Conservation (phyloP, 441 rosid species). For the Erodium texanum region DNA sequence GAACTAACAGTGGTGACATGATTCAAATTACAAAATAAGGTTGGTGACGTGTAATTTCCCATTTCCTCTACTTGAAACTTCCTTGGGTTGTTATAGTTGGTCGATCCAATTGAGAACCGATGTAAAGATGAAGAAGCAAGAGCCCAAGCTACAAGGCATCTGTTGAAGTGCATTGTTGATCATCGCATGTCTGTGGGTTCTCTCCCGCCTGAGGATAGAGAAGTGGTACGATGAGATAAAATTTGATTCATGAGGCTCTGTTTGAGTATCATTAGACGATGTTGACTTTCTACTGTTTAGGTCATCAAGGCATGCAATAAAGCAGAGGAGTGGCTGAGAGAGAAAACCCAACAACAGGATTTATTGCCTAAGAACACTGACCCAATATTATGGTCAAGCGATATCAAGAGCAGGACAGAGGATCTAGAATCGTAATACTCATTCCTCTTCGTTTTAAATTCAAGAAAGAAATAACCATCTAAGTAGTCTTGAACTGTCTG, state of each 20-base stretch:
- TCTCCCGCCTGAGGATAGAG: constrained; percentile 42
- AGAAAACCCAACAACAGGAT: constrained; percentile 41
- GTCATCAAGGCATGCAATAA: constrained; percentile 42
- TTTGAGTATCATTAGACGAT: not conserved
- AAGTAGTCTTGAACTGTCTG: not conserved
- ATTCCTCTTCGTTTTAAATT: not conserved
- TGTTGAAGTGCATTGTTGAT: constrained; percentile 36
- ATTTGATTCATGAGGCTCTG: not conserved
- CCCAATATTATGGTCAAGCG: constrained; percentile 48
- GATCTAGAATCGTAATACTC: constrained; percentile 38
- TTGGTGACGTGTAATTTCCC: too few relatives aligned
- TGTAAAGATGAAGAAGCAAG: constrained; percentile 55
- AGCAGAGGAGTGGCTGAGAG: constrained; percentile 56
- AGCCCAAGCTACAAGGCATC: constrained; percentile 34
- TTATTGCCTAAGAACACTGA: constrained; percentile 37
- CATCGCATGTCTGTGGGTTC: constrained; percentile 36
- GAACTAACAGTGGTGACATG: too few relatives aligned
- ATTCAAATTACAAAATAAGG: too few relatives aligned
- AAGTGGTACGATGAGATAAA: constrained; percentile 23
- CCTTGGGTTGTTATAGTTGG: constrained; percentile 30
- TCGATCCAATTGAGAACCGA: constrained; percentile 51
- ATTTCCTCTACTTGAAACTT: constrained; percentile 4
- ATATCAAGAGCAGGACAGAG: constrained; percentile 40
- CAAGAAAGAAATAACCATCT: too few relatives aligned
- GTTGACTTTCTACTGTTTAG: constrained; percentile 23